Evolutionary conservation across 768 basidiomycete genomes (phyloP).

Genomic region (Mrakia blollopis): DNA sequence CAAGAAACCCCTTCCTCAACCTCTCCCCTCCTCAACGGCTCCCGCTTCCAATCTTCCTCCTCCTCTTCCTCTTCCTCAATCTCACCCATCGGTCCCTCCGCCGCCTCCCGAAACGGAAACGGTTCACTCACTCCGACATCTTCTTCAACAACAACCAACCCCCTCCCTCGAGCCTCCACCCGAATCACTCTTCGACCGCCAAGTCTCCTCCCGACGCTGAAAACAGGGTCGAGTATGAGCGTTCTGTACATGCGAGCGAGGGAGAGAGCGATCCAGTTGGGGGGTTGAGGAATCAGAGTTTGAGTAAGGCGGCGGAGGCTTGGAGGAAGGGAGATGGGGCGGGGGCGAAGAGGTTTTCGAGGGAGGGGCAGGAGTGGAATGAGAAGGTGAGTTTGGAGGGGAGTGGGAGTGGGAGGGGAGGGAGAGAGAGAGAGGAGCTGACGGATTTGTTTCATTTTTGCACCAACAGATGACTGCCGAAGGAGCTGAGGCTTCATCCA

Average conservation of each 20-base stretch:
- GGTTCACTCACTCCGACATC: slow-evolving; percentile 31
- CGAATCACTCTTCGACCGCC: slow-evolving; percentile 80
- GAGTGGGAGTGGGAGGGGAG: no score
- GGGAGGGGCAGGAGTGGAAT: slow-evolving; percentile 91
- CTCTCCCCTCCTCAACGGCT: slow-evolving; percentile 50
- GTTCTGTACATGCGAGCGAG: slow-evolving; percentile 84
- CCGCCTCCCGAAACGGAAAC: slow-evolving; percentile 23
- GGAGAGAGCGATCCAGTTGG: slow-evolving; percentile 79
- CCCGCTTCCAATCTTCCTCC: slow-evolving; percentile 48
- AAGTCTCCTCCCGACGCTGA: slow-evolving; percentile 75
- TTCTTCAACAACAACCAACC: background rate
- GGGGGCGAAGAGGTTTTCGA: slow-evolving; percentile 85
- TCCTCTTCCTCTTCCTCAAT: slow-evolving; percentile 13
- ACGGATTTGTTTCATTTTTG: no score
- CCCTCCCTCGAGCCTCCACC: slow-evolving; percentile 58
- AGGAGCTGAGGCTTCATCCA: slow-evolving; percentile 55
- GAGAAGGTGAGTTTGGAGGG: slow-evolving; percentile 62
- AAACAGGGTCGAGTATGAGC: slow-evolving; percentile 76
- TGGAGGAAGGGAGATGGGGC: slow-evolving; percentile 95
- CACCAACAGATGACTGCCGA: slow-evolving; percentile 61
- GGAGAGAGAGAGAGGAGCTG: no score
- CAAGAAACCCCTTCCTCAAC: slow-evolving; percentile 55
- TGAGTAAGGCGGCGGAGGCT: slow-evolving; percentile 90
- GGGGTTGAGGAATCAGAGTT: slow-evolving; percentile 85
- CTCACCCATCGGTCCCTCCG: slow-evolving; percentile 19